A percentile compares a stretch with the other conserved stretches of the same genome.
These are phyloP conservation scores for Chlorella sp. DNA, from an alignment of 139 green algal genomes.

Conservation along the genomic window DNA sequence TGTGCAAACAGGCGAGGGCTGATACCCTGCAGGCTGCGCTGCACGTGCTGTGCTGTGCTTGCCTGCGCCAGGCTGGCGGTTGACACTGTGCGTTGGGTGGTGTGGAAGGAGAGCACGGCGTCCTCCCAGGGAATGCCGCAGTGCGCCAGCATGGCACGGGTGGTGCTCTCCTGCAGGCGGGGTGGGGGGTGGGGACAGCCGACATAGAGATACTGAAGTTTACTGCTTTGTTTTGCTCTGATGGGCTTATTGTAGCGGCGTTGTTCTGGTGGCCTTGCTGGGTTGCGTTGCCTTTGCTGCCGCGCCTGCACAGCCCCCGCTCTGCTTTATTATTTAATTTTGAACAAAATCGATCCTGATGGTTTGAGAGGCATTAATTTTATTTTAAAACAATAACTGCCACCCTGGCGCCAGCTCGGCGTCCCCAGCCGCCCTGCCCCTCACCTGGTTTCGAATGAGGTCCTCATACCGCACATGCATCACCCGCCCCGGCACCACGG, in stretches of 20 bases:
- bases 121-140: slow-evolving; percentile 68
- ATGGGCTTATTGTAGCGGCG: neutral
- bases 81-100: slow-evolving; percentile 53
- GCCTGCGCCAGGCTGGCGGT: slow-evolving; percentile 78
- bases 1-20: no score
- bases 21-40: no score
- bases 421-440: neutral
- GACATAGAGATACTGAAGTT: neutral
- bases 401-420: neutral
- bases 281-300: neutral
- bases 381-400: no score
- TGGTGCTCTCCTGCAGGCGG: slow-evolving; percentile 22
- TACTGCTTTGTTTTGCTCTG: neutral
- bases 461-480: slow-evolving; percentile 64
- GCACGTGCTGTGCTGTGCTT: neutral
- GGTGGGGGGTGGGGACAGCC: neutral
- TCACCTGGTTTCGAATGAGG: slow-evolving; percentile 37
- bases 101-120: slow-evolving; percentile 65
- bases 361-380: no score
- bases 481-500: slow-evolving; percentile 55
- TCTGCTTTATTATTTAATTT: no score
- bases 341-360: no score
- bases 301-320: no score
- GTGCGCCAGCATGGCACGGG: slow-evolving; percentile 50
- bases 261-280: neutral